Conservation (phyloP, 2,329 filamentous ascomycete genomes). For the Fusarium pseudocircinatum region DNA sequence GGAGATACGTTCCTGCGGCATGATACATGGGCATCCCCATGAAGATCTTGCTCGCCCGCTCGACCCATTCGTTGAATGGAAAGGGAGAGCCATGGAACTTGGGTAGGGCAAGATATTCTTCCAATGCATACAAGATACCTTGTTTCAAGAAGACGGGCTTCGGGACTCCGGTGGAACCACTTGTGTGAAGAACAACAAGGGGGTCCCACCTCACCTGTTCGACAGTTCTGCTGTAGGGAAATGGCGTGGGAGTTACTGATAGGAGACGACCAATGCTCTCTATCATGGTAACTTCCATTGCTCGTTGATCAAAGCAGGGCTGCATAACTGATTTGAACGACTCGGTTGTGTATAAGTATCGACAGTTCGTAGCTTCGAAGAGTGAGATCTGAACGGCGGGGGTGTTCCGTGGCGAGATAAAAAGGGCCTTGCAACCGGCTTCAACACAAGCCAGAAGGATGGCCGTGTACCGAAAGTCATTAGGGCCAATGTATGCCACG, state of each 20-base stretch:
- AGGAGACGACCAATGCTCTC: neutral
- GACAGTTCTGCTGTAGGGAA: neutral
- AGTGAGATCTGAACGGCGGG: neutral
- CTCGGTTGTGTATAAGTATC: neutral
- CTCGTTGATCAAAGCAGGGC: neutral
- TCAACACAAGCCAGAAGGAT: neutral
- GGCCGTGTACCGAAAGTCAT: neutral
- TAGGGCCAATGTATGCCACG: neutral
- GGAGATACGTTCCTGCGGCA: neutral
- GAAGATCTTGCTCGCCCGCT: neutral
- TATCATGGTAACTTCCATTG: neutral
- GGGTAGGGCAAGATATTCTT: accelerated
- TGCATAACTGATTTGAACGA: neutral
- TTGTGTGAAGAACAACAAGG: slow-evolving; percentile 6
- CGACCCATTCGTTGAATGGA: neutral
- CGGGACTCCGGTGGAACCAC: neutral
- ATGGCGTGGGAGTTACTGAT: neutral
- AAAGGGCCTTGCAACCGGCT: neutral
- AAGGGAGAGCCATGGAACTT: neutral
- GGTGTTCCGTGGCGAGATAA: neutral
- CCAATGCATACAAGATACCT: neutral
- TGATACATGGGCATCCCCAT: slow-evolving; percentile 2
- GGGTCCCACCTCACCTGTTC: neutral
- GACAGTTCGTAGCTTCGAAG: neutral
- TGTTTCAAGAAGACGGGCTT: slow-evolving; percentile 1